Percentiles rank a stretch among this genome's conserved stretches.
Evolutionary conservation across 768 basidiomycete genomes (phyloP).

Genomic region (Kwoniella dendrophila): DNA sequence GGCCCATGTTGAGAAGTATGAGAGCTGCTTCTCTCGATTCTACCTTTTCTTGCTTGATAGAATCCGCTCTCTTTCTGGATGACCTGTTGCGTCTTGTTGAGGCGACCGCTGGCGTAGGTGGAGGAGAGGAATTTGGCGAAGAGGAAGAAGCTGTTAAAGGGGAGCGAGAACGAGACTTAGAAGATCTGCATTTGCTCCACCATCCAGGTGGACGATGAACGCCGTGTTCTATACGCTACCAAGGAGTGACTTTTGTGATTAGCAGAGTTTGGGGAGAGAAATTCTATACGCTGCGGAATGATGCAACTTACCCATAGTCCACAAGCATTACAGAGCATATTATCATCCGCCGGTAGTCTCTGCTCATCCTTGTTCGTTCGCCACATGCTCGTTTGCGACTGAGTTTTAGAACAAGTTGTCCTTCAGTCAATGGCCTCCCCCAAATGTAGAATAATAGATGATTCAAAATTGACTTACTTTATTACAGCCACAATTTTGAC

Average conservation of each 20-base stretch:
- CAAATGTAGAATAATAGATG: not conserved
- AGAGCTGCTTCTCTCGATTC: too few relatives aligned
- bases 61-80: not conserved
- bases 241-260: not conserved
- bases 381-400: constrained; percentile 13
- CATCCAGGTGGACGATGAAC: not conserved
- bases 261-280: too few relatives aligned
- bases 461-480: constrained; percentile 2
- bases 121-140: too few relatives aligned
- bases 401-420: not conserved
- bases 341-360: not conserved
- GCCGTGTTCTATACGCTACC: constrained; percentile 5
- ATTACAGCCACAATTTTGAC: constrained; percentile 15
- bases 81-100: not conserved
- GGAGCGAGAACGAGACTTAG: not conserved
- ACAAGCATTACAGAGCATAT: constrained; percentile 24
- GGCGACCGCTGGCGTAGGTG: not conserved
- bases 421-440: not conserved
- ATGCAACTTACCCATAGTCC: constrained; percentile 20
- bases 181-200: constrained; percentile 7
- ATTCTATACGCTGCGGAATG: too few relatives aligned
- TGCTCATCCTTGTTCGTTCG: constrained; percentile 5
- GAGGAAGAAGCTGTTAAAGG: not conserved
- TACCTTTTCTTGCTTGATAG: too few relatives aligned
- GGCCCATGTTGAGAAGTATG: too few relatives aligned